Percentiles rank a stretch among this genome's conserved stretches.
Conservation (phyloP, 2,329 filamentous ascomycete species). For the Passalora sequoiae region DNA sequence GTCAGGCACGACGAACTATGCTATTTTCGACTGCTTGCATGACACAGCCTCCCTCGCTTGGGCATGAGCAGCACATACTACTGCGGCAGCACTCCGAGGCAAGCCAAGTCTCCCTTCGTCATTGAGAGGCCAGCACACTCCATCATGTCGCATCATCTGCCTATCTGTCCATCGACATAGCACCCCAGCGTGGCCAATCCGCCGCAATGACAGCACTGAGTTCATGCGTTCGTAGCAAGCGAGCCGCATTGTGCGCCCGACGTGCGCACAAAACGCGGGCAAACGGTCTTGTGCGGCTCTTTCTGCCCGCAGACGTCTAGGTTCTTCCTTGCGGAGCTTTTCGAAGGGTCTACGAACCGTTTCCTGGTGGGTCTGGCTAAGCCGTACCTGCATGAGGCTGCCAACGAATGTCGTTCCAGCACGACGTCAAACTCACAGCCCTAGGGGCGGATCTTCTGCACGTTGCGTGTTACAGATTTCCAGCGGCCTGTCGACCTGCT, state of each 20-base stretch:
- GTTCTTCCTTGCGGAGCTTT: slow-evolving; percentile 2
- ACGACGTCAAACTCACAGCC: slow-evolving; percentile 14
- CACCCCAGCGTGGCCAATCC: slow-evolving; percentile 1
- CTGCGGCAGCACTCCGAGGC: too few relatives aligned
- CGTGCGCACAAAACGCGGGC: background rate
- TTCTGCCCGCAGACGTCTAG: slow-evolving; percentile 2
- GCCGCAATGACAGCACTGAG: too few relatives aligned
- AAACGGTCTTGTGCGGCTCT: slow-evolving; percentile 4
- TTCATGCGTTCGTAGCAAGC: slow-evolving; percentile 2
- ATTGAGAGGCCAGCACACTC: too few relatives aligned
- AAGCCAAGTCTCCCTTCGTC: too few relatives aligned
- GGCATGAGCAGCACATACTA: slow-evolving; percentile 19
- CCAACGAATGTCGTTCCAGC: slow-evolving; percentile 23
- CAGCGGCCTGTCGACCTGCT: slow-evolving; percentile 13
- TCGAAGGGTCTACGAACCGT: slow-evolving; percentile 9
- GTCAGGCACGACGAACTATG: slow-evolving; percentile 1
- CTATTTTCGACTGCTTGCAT: background rate
- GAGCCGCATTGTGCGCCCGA: slow-evolving; percentile 1
- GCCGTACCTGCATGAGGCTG: slow-evolving; percentile 25
- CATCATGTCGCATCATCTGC: too few relatives aligned
- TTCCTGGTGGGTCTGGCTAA: slow-evolving; percentile 19
- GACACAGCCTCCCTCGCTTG: slow-evolving; percentile 22
- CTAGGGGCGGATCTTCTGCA: slow-evolving; percentile 23
- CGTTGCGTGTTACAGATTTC: slow-evolving; percentile 23
- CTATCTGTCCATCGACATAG: too few relatives aligned